A percentile compares a stretch with the other conserved stretches of the same genome.
Evolutionary conservation across 148 eudicot genomes (phyloP).

Genomic region (Rhododendron williamsianum): DNA sequence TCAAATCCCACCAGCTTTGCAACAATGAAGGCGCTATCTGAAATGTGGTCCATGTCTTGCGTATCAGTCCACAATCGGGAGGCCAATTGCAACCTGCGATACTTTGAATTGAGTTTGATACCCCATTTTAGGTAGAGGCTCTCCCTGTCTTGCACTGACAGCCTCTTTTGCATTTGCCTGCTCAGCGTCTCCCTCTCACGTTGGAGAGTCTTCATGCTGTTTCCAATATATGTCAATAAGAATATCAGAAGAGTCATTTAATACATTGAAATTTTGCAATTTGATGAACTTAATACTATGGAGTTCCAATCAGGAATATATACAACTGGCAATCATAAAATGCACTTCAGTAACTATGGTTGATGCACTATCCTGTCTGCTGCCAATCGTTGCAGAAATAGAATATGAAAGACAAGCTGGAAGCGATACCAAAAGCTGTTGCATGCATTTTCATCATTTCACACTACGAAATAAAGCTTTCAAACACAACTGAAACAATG

Average conservation of each 20-base stretch:
- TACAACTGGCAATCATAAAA: not conserved
- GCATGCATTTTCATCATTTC: not conserved
- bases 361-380: not conserved
- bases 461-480: not conserved
- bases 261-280: not conserved
- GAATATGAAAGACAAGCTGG: not conserved
- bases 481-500: not conserved
- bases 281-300: not conserved
- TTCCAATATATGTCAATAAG: not conserved
- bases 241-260: not conserved
- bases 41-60: constrained; percentile 56
- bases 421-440: not conserved
- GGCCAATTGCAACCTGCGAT: constrained; percentile 64
- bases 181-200: constrained; percentile 72
- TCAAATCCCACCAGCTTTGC: constrained; percentile 59
- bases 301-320: not conserved
- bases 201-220: constrained; percentile 59
- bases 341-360: not conserved
- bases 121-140: constrained; percentile 71
- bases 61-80: constrained; percentile 53
- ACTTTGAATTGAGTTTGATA: constrained; percentile 53
- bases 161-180: constrained; percentile 64
- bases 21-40: constrained; percentile 63
- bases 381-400: not conserved
- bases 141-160: constrained; percentile 53